Evolutionary conservation across 169 alveolate species (phyloP), one percentile per base, ranked within the genome.

Genomic region (Plasmodium gonderi): DNA sequence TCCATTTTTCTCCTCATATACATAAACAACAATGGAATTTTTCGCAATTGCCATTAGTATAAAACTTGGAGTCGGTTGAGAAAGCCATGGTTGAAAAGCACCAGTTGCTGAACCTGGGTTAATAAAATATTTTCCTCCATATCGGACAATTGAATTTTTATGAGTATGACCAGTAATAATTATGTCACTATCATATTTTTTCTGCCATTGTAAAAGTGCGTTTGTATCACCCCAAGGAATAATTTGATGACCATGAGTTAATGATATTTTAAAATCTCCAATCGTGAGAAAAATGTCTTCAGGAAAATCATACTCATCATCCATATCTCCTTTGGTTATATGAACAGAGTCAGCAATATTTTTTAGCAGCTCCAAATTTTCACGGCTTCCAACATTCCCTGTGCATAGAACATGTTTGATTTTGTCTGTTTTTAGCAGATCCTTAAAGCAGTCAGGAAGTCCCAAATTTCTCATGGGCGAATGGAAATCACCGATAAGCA

Each of bases 91-190:
- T 68, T 98, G 97, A 91, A 97, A 98, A 33, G 98, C 98, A 3
- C 99, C 99, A 26, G 99, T 97, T 20, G 98, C 98, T 26, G 98
- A 94, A 2, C 99, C 99, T 12, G 99, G 99, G 95, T 98, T 98
- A 67, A 98, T 96, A 81, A 97, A 97, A 89, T 97, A 97, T 95
- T 98, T 98, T 38, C 98, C 98, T 78, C 96, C 97, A 40, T 94
- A 90, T 74, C 95, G 95, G 26, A 95, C 95, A 8, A 97, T 95
- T 72, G 94, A 95, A 68, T 97, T 94, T 78, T 95, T 92, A 92
- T 98, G 99, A 74, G 98, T 97, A 89, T 98, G 98, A 31, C 99
- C 99, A 36, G 95, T 94, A 45, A 98, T 95, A 67, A 98, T 93
- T 67, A 98, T 96, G 91, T 98, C 99, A 76, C 97, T 96, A 65